Evolutionary conservation across 495 filamentous ascomycete genomes (phyloP).

Genomic region (Peziza echinospora): DNA sequence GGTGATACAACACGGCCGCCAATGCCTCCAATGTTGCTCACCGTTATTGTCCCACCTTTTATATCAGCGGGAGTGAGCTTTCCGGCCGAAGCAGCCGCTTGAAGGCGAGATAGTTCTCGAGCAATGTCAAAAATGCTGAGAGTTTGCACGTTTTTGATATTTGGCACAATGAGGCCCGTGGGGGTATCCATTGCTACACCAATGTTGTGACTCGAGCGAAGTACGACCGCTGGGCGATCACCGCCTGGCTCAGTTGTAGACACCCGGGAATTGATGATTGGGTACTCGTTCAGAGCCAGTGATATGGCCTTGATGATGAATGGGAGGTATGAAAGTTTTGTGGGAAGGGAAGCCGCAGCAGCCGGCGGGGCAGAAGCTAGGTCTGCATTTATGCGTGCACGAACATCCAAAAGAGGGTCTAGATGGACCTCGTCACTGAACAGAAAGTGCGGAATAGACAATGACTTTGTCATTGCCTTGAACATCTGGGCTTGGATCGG

Average conservation of each 20-base stretch:
- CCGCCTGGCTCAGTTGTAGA: slow-evolving; percentile 30
- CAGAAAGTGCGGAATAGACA: slow-evolving; percentile 81
- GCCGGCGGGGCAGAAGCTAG: slow-evolving; percentile 9
- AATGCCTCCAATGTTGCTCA: slow-evolving; percentile 94
- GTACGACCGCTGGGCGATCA: slow-evolving; percentile 44
- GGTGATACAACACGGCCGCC: slow-evolving; percentile 82
- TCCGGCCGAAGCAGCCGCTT: slow-evolving; percentile 43
- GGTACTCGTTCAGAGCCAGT: slow-evolving; percentile 55
- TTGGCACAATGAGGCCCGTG: slow-evolving; percentile 75
- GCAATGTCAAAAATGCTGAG: slow-evolving; percentile 58
- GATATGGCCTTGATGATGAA: slow-evolving; percentile 88
- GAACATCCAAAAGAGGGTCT: slow-evolving; percentile 43
- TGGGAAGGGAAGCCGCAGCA: slow-evolving; percentile 23
- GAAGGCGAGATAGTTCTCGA: slow-evolving; percentile 50
- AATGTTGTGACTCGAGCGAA: slow-evolving; percentile 75
- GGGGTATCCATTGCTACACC: slow-evolving; percentile 94
- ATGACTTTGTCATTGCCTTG: slow-evolving; percentile 87
- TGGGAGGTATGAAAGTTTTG: slow-evolving; percentile 68
- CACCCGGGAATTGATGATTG: slow-evolving; percentile 68
- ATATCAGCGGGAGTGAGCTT: slow-evolving; percentile 60
- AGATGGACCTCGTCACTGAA: slow-evolving; percentile 76
- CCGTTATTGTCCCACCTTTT: slow-evolving; percentile 72
- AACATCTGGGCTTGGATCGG: slow-evolving; percentile 83
- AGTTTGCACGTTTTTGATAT: slow-evolving; percentile 61
- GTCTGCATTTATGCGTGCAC: slow-evolving; percentile 42